These are phyloP conservation scores for Acidomyces sp. DNA, from an alignment of 495 filamentous ascomycete genomes.

Conservation along the genomic window DNA sequence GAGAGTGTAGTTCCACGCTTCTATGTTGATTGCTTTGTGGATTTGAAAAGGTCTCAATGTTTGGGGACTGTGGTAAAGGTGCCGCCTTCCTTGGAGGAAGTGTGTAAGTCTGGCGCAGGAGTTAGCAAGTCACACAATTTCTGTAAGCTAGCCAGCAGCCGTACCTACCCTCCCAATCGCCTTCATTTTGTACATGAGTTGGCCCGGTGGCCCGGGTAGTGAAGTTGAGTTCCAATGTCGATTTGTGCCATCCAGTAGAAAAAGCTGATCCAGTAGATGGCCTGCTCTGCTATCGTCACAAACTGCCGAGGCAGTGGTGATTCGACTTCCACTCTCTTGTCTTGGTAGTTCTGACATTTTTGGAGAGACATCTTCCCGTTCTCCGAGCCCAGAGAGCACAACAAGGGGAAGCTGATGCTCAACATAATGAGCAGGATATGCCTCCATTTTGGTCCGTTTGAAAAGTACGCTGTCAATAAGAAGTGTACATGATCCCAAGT, in stretches of 20 bases:
- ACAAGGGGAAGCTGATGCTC: conserved; percentile 71
- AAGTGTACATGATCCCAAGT: too few species aligned
- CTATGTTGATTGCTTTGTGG: conserved; percentile 32
- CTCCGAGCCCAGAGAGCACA: conserved; percentile 59
- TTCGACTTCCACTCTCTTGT: conserved; percentile 11
- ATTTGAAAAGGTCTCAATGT: conserved; percentile 35
- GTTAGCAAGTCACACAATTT: conserved; percentile 1
- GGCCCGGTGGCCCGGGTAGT: conserved; percentile 25
- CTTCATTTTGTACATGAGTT: conserved; percentile 47
- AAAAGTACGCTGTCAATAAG: background rate
- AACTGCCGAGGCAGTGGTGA: conserved; percentile 6
- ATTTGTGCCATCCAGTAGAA: conserved; percentile 49
- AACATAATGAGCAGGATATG: conserved; percentile 67
- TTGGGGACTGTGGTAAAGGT: conserved; percentile 34
- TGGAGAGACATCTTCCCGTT: conserved; percentile 2
- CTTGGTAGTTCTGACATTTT: conserved; percentile 27
- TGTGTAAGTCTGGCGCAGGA: conserved; percentile 39
- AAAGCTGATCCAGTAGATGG: conserved; percentile 53
- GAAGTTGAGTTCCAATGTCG: conserved; percentile 45
- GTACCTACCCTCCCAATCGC: conserved; percentile 64
- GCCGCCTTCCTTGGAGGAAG: conserved; percentile 52
- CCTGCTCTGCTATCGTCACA: conserved; percentile 47
- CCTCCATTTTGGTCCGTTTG: conserved; percentile 52
- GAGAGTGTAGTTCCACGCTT: conserved; percentile 56
- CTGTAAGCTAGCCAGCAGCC: conserved; percentile 19